phyloP scores from a whole-genome alignment of 208 protist species.

The Trypanosoma melophagium region DNA sequence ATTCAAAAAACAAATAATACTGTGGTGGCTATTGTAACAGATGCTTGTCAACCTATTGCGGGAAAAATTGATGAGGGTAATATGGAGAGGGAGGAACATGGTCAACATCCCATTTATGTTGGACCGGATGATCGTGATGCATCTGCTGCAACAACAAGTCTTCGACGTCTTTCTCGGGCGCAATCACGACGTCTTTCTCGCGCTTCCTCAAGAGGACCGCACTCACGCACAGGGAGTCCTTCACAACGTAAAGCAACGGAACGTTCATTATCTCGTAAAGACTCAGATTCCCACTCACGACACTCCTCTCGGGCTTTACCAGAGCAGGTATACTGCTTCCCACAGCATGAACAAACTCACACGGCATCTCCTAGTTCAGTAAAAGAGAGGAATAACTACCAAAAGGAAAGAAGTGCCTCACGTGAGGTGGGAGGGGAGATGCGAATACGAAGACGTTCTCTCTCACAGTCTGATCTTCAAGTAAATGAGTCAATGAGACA shows the following conservation, averaged over 20 bases:
- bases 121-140: conserved; percentile 84
- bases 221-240: conserved; percentile 26
- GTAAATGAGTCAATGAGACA: conserved; percentile 31
- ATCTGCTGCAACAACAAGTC: conserved; percentile 80
- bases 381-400: neutral
- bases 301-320: conserved; percentile 7
- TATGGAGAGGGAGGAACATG: conserved; percentile 51
- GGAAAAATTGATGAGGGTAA: conserved; percentile 61
- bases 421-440: conserved; percentile 27
- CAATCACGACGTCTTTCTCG: conserved; percentile 76
- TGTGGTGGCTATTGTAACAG: conserved; percentile 74
- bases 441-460: conserved; percentile 30
- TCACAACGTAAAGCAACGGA: conserved; percentile 6
- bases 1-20: conserved; percentile 56
- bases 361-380: neutral
- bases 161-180: conserved; percentile 70
- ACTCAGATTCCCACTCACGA: conserved; percentile 14
- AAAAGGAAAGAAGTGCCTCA: conserved; percentile 3
- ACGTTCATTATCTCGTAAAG: conserved; percentile 9
- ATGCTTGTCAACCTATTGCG: conserved; percentile 69
- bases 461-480: conserved; percentile 33
- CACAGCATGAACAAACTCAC: neutral
- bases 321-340: neutral
- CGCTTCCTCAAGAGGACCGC: conserved; percentile 20
- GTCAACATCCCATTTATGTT: conserved; percentile 76